Percentiles rank a stretch among this genome's conserved stretches.
phyloP scores from a whole-genome alignment of 768 basidiomycete species.

The Tubosaeta sp. region DNA sequence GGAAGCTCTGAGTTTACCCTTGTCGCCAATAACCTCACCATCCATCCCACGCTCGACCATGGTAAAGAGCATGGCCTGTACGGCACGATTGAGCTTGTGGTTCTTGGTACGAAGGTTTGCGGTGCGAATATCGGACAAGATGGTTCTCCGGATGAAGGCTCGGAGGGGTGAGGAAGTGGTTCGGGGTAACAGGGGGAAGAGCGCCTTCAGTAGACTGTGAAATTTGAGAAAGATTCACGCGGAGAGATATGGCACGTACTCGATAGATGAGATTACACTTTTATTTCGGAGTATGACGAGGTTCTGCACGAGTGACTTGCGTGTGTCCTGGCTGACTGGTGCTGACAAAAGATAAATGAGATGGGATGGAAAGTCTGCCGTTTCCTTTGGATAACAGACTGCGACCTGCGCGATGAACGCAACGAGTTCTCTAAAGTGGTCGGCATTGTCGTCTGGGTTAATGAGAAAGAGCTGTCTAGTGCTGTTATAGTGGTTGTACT shows the following conservation, averaged over 20 bases:
- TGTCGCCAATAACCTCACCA: slow-evolving; percentile 75
- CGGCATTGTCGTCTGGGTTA: slow-evolving; percentile 79
- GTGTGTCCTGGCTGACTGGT: slow-evolving; percentile 70
- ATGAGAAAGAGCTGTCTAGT: slow-evolving; percentile 80
- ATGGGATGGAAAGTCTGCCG: slow-evolving; percentile 78
- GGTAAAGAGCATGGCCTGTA: slow-evolving; percentile 91
- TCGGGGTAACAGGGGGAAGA: slow-evolving; percentile 95
- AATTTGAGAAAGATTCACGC: slow-evolving; percentile 3
- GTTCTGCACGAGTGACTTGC: slow-evolving; percentile 83
- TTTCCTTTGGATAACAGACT: slow-evolving; percentile 85
- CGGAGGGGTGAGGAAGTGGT: slow-evolving; percentile 85
- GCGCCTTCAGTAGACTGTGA: slow-evolving; percentile 73
- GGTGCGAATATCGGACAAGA: slow-evolving; percentile 87
- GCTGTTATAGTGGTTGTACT: slow-evolving; percentile 93
- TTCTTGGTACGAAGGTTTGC: slow-evolving; percentile 88
- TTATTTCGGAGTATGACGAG: slow-evolving; percentile 93
- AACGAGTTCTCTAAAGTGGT: slow-evolving; percentile 83
- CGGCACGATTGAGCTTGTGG: slow-evolving; percentile 92
- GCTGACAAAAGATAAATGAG: slow-evolving; percentile 76
- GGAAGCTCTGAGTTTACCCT: slow-evolving; percentile 62
- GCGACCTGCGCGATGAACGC: slow-evolving; percentile 83
- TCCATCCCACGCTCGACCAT: slow-evolving; percentile 96
- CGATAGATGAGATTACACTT: slow-evolving; percentile 85
- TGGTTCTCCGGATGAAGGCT: slow-evolving; percentile 85
- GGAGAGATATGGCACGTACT: slow-evolving; percentile 48